Base-by-base conservation (phyloP, 306 rosid species). In the Medicago truncatula region DNA sequence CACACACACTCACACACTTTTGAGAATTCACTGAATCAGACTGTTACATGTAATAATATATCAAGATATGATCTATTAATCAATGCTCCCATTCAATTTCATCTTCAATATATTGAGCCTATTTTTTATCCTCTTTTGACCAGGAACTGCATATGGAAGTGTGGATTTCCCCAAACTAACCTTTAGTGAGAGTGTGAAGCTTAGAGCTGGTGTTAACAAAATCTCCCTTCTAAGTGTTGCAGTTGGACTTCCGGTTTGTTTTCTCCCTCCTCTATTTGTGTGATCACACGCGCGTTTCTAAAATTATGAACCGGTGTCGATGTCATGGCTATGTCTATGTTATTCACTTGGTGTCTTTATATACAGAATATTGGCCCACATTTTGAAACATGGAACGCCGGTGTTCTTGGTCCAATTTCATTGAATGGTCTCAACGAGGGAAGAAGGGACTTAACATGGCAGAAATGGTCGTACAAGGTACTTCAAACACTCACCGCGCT, bases 381-480 rank as follows among this genome's bases (percentile, higher is more conserved):
- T 90, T 96, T 85, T 63, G 99, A 96, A 85, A 96, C 85, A 79
- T 96, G 98, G 99, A 96, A 96, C 54, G 92, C 97, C 64, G 99
- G 99, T 71, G 81, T 96, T 79, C 96, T 96, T 18, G 98, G 99
- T 61, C 99, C 98, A 14, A 86, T 92, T 71, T 62, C 94, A 25
- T 82, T 96, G 78, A 84, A 69, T 63, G 98, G 93, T 83, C 98
- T 96, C 67, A 86, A 92, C n/a, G 96, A 89, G 83, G 98, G 99
- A 47, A 88, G 86, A 78, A 89, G 97, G 81, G 99, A 92, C 86
- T 89, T 92, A 83, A 84, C 96, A 34, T 92, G 99, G 99, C 99
- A 92, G 87, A 96, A 96, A 74, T 92, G 99, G 98, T 82, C 99
- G 44, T 96, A 96, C 88, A 92, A 96, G 98, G 98, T 95, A 80